Conservation (phyloP, 2,329 filamentous ascomycete genomes). For the Didymella pomorum region DNA sequence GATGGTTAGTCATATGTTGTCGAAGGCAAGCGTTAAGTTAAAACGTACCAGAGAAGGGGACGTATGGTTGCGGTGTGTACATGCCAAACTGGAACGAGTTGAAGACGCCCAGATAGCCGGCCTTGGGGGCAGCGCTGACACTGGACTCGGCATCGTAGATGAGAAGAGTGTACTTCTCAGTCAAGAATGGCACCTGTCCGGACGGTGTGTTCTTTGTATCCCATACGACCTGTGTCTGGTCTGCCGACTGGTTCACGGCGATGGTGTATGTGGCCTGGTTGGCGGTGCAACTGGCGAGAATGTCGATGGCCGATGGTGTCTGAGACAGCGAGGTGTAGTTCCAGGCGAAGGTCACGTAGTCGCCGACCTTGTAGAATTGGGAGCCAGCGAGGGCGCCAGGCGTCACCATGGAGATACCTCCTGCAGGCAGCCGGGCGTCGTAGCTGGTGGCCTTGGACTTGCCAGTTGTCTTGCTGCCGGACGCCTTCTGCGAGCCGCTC, state of each 20-base stretch:
- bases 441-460: conserved; percentile 50
- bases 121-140: conserved; percentile 59
- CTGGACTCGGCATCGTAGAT: conserved; percentile 66
- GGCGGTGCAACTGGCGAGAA: conserved; percentile 67
- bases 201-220: conserved; percentile 58
- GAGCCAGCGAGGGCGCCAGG: conserved; percentile 59
- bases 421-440: conserved; percentile 63
- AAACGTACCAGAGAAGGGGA: conserved; percentile 56
- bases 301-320: conserved; percentile 66
- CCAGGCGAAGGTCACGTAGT: conserved; percentile 70
- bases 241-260: conserved; percentile 64
- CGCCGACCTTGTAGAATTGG: conserved; percentile 70
- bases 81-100: conserved; percentile 67
- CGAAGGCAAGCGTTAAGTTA: conserved; percentile 19
- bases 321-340: conserved; percentile 71
- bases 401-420: conserved; percentile 69
- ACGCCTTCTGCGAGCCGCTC: conserved; percentile 32
- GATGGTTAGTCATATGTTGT: conserved; percentile 17
- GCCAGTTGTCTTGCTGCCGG: conserved; percentile 25
- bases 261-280: conserved; percentile 70
- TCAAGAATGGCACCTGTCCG: conserved; percentile 58
- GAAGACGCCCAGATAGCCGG: conserved; percentile 64
- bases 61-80: conserved; percentile 65
- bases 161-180: conserved; percentile 69
- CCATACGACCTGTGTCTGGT: conserved; percentile 65